Evolutionary conservation across 805 yeast species (phyloP).

Genomic region (Vanderwaltozyma yarrowii): DNA sequence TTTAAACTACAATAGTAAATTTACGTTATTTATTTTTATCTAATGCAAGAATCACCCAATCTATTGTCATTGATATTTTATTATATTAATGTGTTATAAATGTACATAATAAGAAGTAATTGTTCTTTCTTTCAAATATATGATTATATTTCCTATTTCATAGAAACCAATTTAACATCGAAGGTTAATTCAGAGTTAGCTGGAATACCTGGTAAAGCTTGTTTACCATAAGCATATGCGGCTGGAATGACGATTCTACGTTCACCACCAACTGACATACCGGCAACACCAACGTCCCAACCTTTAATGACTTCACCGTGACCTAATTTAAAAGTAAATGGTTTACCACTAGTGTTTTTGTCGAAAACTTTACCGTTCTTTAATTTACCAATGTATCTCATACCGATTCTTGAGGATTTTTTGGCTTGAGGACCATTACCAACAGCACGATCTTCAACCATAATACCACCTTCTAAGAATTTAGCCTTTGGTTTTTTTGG

Average conservation of each 20-base stretch:
- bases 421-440: slow-evolving; percentile 88
- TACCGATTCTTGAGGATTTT: slow-evolving; percentile 83
- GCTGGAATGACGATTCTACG: slow-evolving; percentile 96
- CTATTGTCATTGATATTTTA: too few species aligned
- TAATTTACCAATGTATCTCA: slow-evolving; percentile 96
- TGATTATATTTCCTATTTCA: slow-evolving; percentile 44
- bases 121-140: not conserved
- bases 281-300: slow-evolving; percentile 97
- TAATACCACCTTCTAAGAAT: slow-evolving; percentile 86
- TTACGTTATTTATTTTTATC: too few species aligned
- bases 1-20: too few species aligned
- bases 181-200: slow-evolving; percentile 94
- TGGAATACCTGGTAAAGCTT: slow-evolving; percentile 93
- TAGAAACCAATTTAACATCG: slow-evolving; percentile 85
- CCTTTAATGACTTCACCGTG: slow-evolving; percentile 98
- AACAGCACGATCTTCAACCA: slow-evolving; percentile 80
- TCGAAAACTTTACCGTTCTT: slow-evolving; percentile 94
- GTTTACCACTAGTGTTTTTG: slow-evolving; percentile 95
- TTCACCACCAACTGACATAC: slow-evolving; percentile 98
- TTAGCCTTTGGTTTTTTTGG: slow-evolving; percentile 48
- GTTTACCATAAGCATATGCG: slow-evolving; percentile 91
- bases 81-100: too few species aligned
- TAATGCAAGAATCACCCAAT: too few species aligned
- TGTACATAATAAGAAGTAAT: not conserved
- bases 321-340: slow-evolving; percentile 84